Evolutionary conservation across 371 early-diverging fungal genomes (phyloP), one percentile per base, ranked within the genome.

Genomic region (Actinomortierella ambigua): DNA sequence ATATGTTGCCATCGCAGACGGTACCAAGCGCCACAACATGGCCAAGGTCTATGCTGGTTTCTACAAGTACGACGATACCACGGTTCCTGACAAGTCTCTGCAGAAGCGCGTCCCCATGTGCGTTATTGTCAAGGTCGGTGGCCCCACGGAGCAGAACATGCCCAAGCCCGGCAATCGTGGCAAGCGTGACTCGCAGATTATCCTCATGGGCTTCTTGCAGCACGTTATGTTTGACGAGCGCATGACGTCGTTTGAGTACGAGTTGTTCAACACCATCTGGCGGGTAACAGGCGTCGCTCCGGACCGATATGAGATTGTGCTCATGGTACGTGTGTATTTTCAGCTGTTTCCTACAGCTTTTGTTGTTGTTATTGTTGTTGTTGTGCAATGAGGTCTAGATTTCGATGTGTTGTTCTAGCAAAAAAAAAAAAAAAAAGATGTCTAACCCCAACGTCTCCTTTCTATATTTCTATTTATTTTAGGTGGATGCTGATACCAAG

Each of bases 141-240:
- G 92, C 0, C 88, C 89, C 3, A 85, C 83, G 20, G 95, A 96
- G 57, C 70, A 78, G 9, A 73, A 80, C 63, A 69, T 82, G 65
- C 61, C 82, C 23, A 92, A 93, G 69, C 89, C 95, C 0, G 97
- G 97, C 27, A 98, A 99, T 77, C 85, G 99, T 52, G 99, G 99
- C 55, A 99, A 98, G 80, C 90, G 99, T 59, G 99, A 99, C 77
- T 96, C 96, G 24, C 99, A 99, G 79, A 91, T 99, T 58, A 86
- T 99, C 56, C 70, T 99, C 48, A 99, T 99, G 98, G 86, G 91
- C 44, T 99, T 98, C 82, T 88, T 98, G 81, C 88, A 92, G 66
- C 91, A 93, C 60, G 91, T 97, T 50, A 88, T 94, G 78, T 97
- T 95, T 82, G 89, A 96, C 56, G 96, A 96, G 69, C 90, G 97